Percentiles rank a stretch among this genome's conserved stretches.
phyloP scores from a whole-genome alignment of 345 rosid genomes.

The Citrus inodora region DNA sequence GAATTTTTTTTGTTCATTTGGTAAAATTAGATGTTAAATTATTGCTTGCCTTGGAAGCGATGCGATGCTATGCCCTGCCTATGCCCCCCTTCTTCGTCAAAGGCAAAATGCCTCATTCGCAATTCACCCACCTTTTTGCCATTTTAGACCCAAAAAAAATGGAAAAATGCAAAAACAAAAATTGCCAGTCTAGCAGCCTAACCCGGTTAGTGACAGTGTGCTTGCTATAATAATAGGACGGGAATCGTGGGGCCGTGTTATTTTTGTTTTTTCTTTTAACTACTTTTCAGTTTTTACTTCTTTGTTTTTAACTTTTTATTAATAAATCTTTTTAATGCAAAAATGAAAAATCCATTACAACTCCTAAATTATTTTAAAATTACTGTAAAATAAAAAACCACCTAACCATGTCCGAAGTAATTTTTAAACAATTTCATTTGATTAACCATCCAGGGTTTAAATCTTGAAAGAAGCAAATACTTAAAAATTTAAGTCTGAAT shows the following conservation, averaged over 20 bases:
- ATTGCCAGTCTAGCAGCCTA: slow-evolving; percentile 6
- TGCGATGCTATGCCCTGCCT: neutral
- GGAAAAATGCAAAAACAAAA: neutral
- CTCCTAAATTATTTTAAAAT: too few relatives aligned
- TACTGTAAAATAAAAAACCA: too few relatives aligned
- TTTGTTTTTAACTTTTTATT: too few relatives aligned
- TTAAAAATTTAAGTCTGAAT: too few relatives aligned
- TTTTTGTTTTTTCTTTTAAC: neutral
- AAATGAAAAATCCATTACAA: too few relatives aligned
- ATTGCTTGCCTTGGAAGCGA: slow-evolving; percentile 48
- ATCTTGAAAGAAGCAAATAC: too few relatives aligned
- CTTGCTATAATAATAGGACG: neutral
- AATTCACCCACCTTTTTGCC: neutral
- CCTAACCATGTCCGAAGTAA: fast-evolving
- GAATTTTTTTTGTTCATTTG: neutral
- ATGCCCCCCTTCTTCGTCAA: slow-evolving; percentile 16
- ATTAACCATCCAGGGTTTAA: fast-evolving
- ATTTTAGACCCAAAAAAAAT: neutral
- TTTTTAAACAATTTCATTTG: too few relatives aligned
- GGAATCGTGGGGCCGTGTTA: too few relatives aligned
- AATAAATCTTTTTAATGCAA: too few relatives aligned
- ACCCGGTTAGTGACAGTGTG: neutral
- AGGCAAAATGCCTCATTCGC: slow-evolving; percentile 20
- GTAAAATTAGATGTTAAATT: too few relatives aligned
- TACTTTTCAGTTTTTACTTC: neutral